Base-by-base conservation (phyloP, 2,329 filamentous ascomycete species). In the Aureobasidium namibiae region DNA sequence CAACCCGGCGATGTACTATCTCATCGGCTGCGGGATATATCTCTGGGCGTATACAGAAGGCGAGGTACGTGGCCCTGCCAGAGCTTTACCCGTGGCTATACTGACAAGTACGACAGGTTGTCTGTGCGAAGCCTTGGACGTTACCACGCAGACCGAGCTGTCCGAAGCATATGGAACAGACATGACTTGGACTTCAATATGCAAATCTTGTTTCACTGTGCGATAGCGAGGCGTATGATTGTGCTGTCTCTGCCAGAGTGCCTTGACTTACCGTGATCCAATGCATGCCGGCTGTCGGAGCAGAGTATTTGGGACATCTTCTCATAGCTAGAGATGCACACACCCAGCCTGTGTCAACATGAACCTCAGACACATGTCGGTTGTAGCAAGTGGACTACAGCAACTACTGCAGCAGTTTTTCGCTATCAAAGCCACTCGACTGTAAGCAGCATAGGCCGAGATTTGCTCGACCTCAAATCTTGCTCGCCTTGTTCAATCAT, bases 31-130 rank as follows among this genome's bases (percentile, higher is more conserved):
- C 76, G 80, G 78, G 8, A 86, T 94, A 14, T 99, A 97, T 74
- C 96, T 97, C 68, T 96, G 92, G 92, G 94, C 90, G 1, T 97
- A 95, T 69, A 94, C 88, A 68, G 92, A 99, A 74, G 94, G 94
- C 74, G 94, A 99, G 86, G 92, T 96, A 75, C 70, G 87, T 78
- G 1, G 54, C 39, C 31, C 41, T 23, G 8, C 14, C 11, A 52
- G 5, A 33, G 16, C 21, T n/a, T 34, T 36, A 49, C 16, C 38
- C 29, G 44, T 56, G 54, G 54, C 60, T 34, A 58, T 52, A 45
- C 57, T 56, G 33, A 61, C 42, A 11, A 44, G 29, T 13, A n/a
- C 13, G 45, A 18, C 56, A 78, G 76, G 68, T 78, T 52, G 74
- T 79, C 31, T 79, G 76, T 61, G 74, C 74, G 21, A 73, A 78